Percentiles rank a stretch among this genome's conserved stretches.
Conservation (phyloP, 2,329 filamentous ascomycete species). For the Myotisia sp. region DNA sequence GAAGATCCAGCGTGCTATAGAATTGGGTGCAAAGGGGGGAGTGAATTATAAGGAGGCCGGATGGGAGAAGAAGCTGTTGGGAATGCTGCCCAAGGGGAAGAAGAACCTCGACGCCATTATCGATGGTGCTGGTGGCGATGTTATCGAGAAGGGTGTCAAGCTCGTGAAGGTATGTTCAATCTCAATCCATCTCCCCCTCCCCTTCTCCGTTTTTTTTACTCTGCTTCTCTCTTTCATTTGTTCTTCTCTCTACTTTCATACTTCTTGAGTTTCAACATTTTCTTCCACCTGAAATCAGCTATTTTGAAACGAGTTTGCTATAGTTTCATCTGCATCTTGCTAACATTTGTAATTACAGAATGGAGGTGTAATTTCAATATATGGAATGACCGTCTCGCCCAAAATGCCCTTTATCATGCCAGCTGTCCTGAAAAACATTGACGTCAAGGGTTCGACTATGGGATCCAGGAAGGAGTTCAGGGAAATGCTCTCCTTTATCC, state of each 20-base stretch:
- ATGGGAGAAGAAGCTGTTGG: conserved; percentile 65
- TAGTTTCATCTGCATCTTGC: not conserved
- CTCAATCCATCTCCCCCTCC: too few relatives aligned
- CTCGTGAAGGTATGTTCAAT: conserved; percentile 52
- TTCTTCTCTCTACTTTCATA: too few relatives aligned
- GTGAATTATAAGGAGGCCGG: conserved; percentile 62
- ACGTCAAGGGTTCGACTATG: conserved; percentile 79
- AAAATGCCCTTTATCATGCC: conserved; percentile 78
- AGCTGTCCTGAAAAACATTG: conserved; percentile 75
- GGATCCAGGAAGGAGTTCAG: conserved; percentile 75
- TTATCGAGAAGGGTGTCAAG: conserved; percentile 53
- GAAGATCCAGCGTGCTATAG: conserved; percentile 58
- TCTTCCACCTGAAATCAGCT: too few relatives aligned
- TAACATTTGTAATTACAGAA: conserved; percentile 29
- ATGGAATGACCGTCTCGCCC: conserved; percentile 80
- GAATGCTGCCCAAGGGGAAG: conserved; percentile 45
- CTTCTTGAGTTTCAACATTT: too few relatives aligned
- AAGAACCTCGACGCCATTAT: conserved; percentile 67
- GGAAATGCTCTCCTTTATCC: conserved; percentile 81
- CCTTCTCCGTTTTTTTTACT: too few relatives aligned
- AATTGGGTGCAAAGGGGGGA: conserved; percentile 66
- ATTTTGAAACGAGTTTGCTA: not conserved
- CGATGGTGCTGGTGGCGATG: conserved; percentile 78
- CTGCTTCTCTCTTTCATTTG: too few relatives aligned
- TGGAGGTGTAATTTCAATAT: conserved; percentile 71